Evolutionary conservation across 73 alveolate genomes (phyloP).

Genomic region (Tetrahymena elliotti): DNA sequence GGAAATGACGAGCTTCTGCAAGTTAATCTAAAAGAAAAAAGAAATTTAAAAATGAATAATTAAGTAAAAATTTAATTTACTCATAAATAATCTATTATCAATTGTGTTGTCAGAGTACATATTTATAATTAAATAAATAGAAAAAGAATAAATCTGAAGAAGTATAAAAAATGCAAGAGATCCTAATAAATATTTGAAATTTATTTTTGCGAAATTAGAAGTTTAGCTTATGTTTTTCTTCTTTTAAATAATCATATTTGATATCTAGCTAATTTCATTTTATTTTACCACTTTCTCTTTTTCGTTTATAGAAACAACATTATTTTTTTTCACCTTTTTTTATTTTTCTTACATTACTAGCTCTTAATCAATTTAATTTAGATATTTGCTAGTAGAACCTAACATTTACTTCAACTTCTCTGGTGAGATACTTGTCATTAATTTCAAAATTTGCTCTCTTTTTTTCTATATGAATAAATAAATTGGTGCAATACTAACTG

Average conservation of each 20-base stretch:
- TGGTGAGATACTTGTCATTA: background rate
- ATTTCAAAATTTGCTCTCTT: background rate
- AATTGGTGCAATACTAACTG: background rate
- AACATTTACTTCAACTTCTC: background rate
- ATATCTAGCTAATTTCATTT: background rate
- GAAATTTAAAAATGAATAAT: background rate
- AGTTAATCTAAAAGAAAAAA: background rate
- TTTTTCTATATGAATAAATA: background rate
- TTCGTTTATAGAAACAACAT: background rate
- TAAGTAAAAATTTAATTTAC: background rate
- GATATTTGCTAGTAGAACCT: background rate
- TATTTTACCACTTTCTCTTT: background rate
- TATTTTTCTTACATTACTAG: background rate
- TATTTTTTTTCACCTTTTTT: background rate
- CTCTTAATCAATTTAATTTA: background rate
- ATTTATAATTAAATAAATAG: background rate
- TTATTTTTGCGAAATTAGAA: background rate
- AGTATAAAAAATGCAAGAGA: background rate
- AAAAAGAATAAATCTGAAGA: background rate
- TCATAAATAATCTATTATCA: background rate
- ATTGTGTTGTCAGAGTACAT: background rate
- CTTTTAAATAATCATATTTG: background rate
- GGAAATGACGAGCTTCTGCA: background rate
- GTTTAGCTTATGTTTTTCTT: background rate
- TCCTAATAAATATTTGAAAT: background rate